A percentile compares a stretch with the other conserved stretches of the same genome.
Evolutionary conservation across 208 protist species (phyloP).

Genomic region (Trichomonas tenax): DNA sequence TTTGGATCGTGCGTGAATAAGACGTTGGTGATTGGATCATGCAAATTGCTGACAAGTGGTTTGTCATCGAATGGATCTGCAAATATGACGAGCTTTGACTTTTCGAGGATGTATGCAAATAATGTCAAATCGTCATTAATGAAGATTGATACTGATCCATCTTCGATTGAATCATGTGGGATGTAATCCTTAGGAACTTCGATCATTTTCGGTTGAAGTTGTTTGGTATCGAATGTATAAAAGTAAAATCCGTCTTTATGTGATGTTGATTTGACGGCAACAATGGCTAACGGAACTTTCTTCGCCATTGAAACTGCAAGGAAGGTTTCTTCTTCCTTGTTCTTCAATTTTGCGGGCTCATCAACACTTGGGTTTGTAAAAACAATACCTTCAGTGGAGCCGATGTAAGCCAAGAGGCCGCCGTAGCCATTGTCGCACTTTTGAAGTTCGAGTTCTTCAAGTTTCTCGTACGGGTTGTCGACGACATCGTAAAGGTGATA

Average conservation of each 20-base stretch:
- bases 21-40: background rate
- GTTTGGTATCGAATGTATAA: background rate
- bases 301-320: background rate
- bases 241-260: background rate
- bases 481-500: background rate
- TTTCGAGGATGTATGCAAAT: background rate
- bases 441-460: background rate
- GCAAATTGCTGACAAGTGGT: background rate
- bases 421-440: background rate
- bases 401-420: background rate
- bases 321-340: background rate
- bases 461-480: background rate
- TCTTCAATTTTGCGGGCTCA: background rate
- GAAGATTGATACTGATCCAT: background rate
- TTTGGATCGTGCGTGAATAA: background rate
- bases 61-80: background rate
- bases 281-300: background rate
- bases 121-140: background rate
- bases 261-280: background rate
- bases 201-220: background rate
- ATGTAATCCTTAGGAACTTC: background rate
- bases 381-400: background rate
- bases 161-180: background rate
- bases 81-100: background rate
- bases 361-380: background rate